Conservation (phyloP, 2,329 filamentous ascomycete genomes). For the Ophiostoma novo-ulmi region DNA sequence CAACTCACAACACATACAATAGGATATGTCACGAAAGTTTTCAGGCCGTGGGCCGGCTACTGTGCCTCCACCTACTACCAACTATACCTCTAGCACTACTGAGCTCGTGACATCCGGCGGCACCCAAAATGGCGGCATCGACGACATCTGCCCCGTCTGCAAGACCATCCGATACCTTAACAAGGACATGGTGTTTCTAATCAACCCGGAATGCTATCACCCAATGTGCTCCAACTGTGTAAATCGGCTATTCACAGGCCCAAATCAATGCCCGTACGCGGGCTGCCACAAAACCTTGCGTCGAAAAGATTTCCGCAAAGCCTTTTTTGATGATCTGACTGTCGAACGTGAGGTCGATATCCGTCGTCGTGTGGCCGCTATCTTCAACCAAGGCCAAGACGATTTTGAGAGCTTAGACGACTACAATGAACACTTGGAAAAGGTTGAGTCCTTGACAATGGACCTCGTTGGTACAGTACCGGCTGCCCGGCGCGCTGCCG, state of each 20-base stretch:
- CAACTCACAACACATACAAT: neutral
- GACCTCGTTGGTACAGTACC: constrained; percentile 63
- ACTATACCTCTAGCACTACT: neutral
- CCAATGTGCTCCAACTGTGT: constrained; percentile 97
- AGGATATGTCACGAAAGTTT: constrained; percentile 16
- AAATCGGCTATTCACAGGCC: constrained; percentile 88
- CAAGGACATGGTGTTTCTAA: constrained; percentile 85
- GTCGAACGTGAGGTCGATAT: constrained; percentile 95
- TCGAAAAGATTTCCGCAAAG: constrained; percentile 74
- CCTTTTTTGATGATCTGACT: constrained; percentile 82
- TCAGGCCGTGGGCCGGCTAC: constrained; percentile 8
- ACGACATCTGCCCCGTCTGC: constrained; percentile 91
- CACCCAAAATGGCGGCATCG: constrained; percentile 26
- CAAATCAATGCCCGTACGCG: constrained; percentile 85
- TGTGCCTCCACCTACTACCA: neutral
- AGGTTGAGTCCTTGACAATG: constrained; percentile 84
- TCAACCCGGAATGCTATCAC: constrained; percentile 98
- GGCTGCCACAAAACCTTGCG: constrained; percentile 83
- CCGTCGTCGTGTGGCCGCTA: constrained; percentile 66
- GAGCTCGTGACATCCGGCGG: neutral
- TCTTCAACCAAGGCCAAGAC: constrained; percentile 84
- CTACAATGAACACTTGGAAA: constrained; percentile 93
- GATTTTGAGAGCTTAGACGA: constrained; percentile 80
- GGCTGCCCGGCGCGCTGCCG: constrained; percentile 47
- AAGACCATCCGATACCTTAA: constrained; percentile 96